Evolutionary conservation across 345 rosid genomes (phyloP).

Genomic region (Camelina neglecta): DNA sequence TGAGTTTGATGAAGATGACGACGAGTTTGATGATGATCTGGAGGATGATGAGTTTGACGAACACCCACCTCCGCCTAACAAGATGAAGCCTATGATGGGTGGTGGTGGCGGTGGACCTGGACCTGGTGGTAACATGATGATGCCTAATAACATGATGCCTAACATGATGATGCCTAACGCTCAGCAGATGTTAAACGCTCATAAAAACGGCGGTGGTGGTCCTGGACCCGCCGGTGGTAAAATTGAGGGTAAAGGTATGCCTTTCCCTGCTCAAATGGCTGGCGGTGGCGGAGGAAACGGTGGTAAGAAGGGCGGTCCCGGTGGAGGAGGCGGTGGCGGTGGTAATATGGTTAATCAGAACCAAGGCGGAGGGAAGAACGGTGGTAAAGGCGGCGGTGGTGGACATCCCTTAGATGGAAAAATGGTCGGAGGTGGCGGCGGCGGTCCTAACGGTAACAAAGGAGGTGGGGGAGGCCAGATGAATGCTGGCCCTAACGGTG

Average conservation of each 20-base stretch:
- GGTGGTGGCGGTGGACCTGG: constrained; percentile 35
- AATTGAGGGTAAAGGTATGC: constrained; percentile 50
- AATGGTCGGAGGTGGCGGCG: constrained; percentile 51
- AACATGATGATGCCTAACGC: constrained; percentile 58
- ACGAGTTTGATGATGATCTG: constrained; percentile 48
- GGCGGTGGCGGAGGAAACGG: constrained; percentile 56
- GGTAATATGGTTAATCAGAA: constrained; percentile 48
- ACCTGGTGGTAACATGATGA: constrained; percentile 46
- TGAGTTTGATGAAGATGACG: constrained; percentile 55
- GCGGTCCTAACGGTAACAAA: constrained; percentile 44
- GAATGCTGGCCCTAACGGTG: constrained; percentile 51
- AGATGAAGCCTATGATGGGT: constrained; percentile 66
- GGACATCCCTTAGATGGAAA: constrained; percentile 46
- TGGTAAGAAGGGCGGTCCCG: constrained; percentile 55
- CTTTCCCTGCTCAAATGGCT: constrained; percentile 50
- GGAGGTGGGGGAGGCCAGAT: constrained; percentile 56
- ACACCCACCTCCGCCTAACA: constrained; percentile 50
- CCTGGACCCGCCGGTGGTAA: constrained; percentile 56
- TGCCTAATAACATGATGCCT: constrained; percentile 57
- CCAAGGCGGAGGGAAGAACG: constrained; percentile 56
- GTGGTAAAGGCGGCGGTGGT: constrained; percentile 59
- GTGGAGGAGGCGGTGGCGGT: constrained; percentile 39
- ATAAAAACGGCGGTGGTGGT: constrained; percentile 53
- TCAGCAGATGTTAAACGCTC: constrained; percentile 63
- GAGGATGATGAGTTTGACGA: constrained; percentile 60